Evolutionary conservation across 139 green algal species (phyloP), one percentile per base, ranked within the genome.

Genomic region (Tetradesmus obliquus): DNA sequence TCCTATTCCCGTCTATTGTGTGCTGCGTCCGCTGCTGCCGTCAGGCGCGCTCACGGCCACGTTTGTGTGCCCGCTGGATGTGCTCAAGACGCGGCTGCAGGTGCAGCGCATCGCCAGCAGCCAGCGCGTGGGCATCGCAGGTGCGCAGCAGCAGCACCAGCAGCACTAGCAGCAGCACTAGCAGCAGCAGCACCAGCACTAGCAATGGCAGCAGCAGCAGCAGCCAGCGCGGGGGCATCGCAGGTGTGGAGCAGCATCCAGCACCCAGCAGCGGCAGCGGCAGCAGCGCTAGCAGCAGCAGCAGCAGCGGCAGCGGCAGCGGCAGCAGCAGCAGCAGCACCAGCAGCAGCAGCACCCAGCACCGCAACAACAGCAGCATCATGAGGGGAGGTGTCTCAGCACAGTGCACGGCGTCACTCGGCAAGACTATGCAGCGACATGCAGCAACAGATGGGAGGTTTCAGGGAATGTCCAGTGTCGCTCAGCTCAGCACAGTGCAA

Each of bases 41-140:
- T 10, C 55, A 86, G 97, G 97, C 17, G 95, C 95, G 1, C 89
- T 98, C 6, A 99, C 98, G 3, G 98, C 98, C 2, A 97, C 96
- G 7, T 97, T 99, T 92, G 98, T 99, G 5, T 99, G 98, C 88
- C 98, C 98, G 0, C 91, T 99, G 79, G 98, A 99, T 88, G 98
- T 99, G 2, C 91, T 99, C 2, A 99, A 99, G 90, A 99, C 98
- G 9, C 94, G 98, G 22, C 89, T 99, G 87, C 98, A 99, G 91
- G 97, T 99, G 12, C 95, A 98, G 91, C 92, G 94, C 55, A 93
- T 94, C 57, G 76, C 83, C 57, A 90, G 71, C 83, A 84, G 88
- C 9, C 89, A 95, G 53, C 94, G 96, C 51, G 60, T 88, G 12
- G 95, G 96, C 79, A 97, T 97, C 20, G 79, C 91, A 90, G 96